Evolutionary conservation across 2,329 filamentous ascomycete species (phyloP).

Genomic region (Aspergillus floridensis): DNA sequence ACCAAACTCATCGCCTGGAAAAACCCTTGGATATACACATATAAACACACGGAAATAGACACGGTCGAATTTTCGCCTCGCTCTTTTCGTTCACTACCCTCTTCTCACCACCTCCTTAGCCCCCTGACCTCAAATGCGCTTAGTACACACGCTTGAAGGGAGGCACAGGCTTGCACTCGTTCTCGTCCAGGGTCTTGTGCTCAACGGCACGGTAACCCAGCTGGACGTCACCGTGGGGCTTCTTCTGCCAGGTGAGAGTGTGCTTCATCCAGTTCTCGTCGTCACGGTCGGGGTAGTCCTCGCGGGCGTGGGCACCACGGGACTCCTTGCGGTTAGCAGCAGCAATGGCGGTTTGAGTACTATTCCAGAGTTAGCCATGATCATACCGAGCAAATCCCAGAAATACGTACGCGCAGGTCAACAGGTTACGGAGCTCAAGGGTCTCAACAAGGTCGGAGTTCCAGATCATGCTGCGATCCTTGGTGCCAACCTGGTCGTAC

Average conservation of each 20-base stretch:
- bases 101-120: constrained; percentile 7
- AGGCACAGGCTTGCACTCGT: constrained; percentile 92
- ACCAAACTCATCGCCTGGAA: constrained; percentile 38
- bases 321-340: constrained; percentile 96
- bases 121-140: constrained; percentile 11
- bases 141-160: constrained; percentile 77
- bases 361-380: constrained; percentile 32
- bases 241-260: constrained; percentile 92
- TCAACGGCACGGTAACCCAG: constrained; percentile 83
- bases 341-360: constrained; percentile 83
- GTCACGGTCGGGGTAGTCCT: constrained; percentile 94
- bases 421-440: constrained; percentile 87
- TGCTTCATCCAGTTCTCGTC: constrained; percentile 99
- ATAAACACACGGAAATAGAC: constrained; percentile 33
- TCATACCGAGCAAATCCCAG: not conserved
- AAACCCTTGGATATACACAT: constrained; percentile 41
- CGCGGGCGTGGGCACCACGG: constrained; percentile 91
- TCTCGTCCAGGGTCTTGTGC: constrained; percentile 81
- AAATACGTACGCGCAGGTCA: constrained; percentile 85
- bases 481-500: constrained; percentile 83
- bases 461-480: constrained; percentile 99
- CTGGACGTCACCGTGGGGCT: constrained; percentile 82
- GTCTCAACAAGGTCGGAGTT: constrained; percentile 97
- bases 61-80: constrained; percentile 31
- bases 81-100: constrained; percentile 27